These are phyloP conservation scores for Myxozyma monticola DNA, from an alignment of 805 yeast genomes.

Conservation along the genomic window DNA sequence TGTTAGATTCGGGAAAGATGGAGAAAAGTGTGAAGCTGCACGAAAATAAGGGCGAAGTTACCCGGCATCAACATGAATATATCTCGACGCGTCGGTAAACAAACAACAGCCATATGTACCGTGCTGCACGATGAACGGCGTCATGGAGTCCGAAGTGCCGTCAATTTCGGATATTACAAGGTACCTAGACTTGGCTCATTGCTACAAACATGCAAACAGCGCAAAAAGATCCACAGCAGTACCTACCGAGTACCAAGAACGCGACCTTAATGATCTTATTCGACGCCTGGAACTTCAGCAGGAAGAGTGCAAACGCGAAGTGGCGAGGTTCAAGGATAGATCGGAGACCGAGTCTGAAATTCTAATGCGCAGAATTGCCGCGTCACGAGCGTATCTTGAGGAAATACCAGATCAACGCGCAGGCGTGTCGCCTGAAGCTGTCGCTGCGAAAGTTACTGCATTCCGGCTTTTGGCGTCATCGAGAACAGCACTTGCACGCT, in stretches of 20 bases:
- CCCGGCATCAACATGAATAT: no score
- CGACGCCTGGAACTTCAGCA: neutral
- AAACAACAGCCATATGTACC: no score
- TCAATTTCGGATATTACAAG: slow-evolving; percentile 7
- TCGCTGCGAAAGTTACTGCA: neutral
- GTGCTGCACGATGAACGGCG: no score
- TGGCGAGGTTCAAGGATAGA: neutral
- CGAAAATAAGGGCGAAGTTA: no score
- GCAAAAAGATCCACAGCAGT: neutral
- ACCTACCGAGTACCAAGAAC: neutral
- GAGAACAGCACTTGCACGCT: neutral
- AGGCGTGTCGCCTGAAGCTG: neutral
- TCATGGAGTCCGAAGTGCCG: no score
- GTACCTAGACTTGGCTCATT: slow-evolving; percentile 7
- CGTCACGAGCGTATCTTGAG: neutral
- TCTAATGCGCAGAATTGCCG: slow-evolving; percentile 7
- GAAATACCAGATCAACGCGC: neutral
- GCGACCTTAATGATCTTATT: slow-evolving; percentile 1
- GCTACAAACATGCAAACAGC: slow-evolving; percentile 1
- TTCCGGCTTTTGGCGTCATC: neutral
- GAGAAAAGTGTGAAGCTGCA: no score
- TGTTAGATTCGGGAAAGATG: no score
- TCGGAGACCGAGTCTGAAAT: slow-evolving; percentile 4
- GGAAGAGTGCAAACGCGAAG: neutral
- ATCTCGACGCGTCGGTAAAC: no score